Base-by-base conservation (phyloP, 305 asterid species). In the Rubia tinctorum region DNA sequence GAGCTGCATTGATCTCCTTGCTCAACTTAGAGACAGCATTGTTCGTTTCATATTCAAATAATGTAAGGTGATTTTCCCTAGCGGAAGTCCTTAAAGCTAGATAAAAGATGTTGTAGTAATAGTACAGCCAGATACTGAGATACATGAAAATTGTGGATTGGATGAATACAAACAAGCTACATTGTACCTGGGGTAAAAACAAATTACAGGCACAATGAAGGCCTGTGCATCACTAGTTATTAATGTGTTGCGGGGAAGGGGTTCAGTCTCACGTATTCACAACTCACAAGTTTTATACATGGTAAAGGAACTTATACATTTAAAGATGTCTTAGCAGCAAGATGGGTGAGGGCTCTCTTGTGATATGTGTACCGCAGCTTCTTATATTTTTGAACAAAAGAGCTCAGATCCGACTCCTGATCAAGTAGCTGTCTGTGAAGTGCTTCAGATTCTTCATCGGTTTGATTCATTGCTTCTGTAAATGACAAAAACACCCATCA, bases 361-460 rank as follows among this genome's bases (percentile, higher is more conserved):
- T 94, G 98, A 81, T 86, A 90, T 2, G 86, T 79, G 61, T 74
- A 39, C 9, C 97, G 90, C 82, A 88, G 75, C 85, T 90, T 94
- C 91, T 89, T 94, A 84, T 89, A 90, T 80, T 90, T 94, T 68
- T 88, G 96, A 39, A 90, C 82, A 58, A 90, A 94, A 23, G 92
- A 78, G 51, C 91, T 23, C 45, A 86, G 87, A 80, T 94, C 98
- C 22, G 81, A 85, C 81, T 92, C 96, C 66, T 86, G 68, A 49
- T 86, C 92, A 75, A 94, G 91, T 66, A 92, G 95, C 88, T 92
- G 96, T 71, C 83, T 78, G 73, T 92, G 97, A 45, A 92, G 85
- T 43, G 86, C 81, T 82, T 94, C 96, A 10, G 98, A 92, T 69
- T 92, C 99, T 73, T 86, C 92, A 1, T 92, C 99, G 0, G 91